These are phyloP conservation scores for Beauveria pseudobassiana DNA, from an alignment of 2,329 filamentous ascomycete genomes.

Conservation along the genomic window DNA sequence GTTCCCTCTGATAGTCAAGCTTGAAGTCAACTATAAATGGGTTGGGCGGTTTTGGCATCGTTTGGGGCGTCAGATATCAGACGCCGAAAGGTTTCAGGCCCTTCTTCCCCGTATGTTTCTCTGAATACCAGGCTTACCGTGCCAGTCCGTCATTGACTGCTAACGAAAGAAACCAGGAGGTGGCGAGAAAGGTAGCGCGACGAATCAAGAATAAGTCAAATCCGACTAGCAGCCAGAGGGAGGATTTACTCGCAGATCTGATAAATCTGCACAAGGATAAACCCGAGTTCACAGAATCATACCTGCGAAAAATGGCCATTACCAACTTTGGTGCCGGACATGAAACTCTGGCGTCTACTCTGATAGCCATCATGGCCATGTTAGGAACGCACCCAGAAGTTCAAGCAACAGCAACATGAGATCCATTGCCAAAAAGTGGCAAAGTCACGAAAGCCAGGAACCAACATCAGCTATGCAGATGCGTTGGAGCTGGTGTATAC, in stretches of 20 bases:
- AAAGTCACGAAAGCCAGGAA: background rate
- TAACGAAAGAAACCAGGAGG: constrained; percentile 20
- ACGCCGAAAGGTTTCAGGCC: constrained; percentile 36
- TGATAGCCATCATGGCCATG: constrained; percentile 42
- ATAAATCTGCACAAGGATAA: constrained; percentile 37
- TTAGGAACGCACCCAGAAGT: constrained; percentile 31
- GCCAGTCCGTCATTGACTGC: background rate
- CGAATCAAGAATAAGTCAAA: constrained; percentile 27
- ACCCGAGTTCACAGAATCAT: constrained; percentile 38
- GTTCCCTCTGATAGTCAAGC: constrained; percentile 35
- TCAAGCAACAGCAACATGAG: constrained; percentile 27
- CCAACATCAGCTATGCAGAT: constrained; percentile 13
- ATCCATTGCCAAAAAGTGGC: constrained; percentile 17
- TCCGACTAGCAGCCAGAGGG: constrained; percentile 22
- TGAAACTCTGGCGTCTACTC: constrained; percentile 45
- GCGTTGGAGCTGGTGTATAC: constrained; percentile 25
- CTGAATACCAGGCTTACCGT: background rate
- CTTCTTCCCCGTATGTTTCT: constrained; percentile 41
- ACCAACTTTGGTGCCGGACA: constrained; percentile 51
- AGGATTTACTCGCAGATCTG: constrained; percentile 39
- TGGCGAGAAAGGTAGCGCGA: constrained; percentile 25
- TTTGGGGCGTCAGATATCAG: constrained; percentile 39
- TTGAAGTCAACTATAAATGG: constrained; percentile 29
- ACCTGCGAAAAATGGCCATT: constrained; percentile 43
- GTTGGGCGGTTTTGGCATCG: constrained; percentile 30